Evolutionary conservation across 2,329 filamentous ascomycete genomes (phyloP).

Genomic region (Verticillium albo-atrum): DNA sequence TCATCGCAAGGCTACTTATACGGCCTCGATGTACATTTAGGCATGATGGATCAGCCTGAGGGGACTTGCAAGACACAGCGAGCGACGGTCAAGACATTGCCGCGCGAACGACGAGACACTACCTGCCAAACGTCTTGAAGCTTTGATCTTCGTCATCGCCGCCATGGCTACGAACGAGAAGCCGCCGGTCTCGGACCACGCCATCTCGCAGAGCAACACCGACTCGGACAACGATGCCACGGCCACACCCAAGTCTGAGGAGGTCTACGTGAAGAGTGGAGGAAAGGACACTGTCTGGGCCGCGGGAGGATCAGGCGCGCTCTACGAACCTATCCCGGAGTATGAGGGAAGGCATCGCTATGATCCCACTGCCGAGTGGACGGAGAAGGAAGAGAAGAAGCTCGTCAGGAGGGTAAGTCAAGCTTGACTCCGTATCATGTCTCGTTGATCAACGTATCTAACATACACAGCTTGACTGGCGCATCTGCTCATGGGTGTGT

Average conservation of each 20-base stretch:
- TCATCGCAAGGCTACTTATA: background rate
- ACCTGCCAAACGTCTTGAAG: background rate
- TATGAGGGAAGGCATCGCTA: slow-evolving; percentile 58
- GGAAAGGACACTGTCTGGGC: slow-evolving; percentile 4
- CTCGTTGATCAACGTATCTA: slow-evolving; percentile 4
- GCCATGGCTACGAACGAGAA: background rate
- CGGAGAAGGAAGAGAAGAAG: slow-evolving; percentile 48
- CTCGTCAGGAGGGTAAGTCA: slow-evolving; percentile 45
- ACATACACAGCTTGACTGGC: slow-evolving; percentile 26
- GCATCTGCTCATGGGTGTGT: slow-evolving; percentile 30
- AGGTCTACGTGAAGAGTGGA: background rate
- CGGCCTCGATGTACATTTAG: background rate
- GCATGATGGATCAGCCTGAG: background rate
- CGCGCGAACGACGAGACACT: background rate
- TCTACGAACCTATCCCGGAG: slow-evolving; percentile 45
- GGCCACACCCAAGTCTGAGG: background rate
- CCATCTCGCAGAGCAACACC: background rate
- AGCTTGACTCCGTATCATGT: background rate
- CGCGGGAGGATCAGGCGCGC: slow-evolving; percentile 5
- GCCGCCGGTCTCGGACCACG: background rate
- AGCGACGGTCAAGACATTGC: background rate
- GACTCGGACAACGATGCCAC: background rate
- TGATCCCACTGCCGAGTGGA: slow-evolving; percentile 54
- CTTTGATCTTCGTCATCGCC: background rate
- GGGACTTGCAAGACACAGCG: background rate